Evolutionary conservation across 148 eudicot genomes (phyloP), one percentile per base, ranked within the genome.

Genomic region (Rhododendron molle): DNA sequence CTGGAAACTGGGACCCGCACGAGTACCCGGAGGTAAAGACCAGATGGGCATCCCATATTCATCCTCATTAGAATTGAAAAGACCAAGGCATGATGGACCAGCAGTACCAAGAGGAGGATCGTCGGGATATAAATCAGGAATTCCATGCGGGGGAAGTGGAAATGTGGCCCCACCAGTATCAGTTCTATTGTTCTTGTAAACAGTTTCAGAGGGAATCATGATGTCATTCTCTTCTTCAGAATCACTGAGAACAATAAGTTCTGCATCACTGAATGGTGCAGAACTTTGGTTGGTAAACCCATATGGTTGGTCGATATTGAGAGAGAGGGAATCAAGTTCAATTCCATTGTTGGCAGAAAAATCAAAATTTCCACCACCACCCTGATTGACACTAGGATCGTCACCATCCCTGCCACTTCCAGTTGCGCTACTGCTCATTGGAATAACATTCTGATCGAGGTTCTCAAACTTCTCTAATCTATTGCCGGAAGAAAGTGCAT

Each of bases 171-270:
- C 91, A 83, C 71, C 87, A 76, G 86, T 67, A 76, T 85, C 89
- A 71, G 84, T 79, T 65, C 78, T 62, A 65, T 81, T 85, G 74
- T 90, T 85, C 81, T 49, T 82, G 76, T 83, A 85, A 46, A 84
- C 81, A 58, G 83, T 77, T 44, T 78, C 88, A 89, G 88, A 84
- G n/a, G 85, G 76, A 79, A 89, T 62, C 83, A 88, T 20, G 58
- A 74, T 44, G 7, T 80, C 91, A 82, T 89, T 89, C 76, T 94
- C 95, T 86, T 93, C 97, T 84, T 94, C 97, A 20, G 95, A 94
- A 91, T 94, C 95, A 88, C 94, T 94, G 47, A 94, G 94, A 86
- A 94, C 92, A 82, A 94, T 91, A 60, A 94, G 83, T 7, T 93
- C 92, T 5, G 88, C 89, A 74, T 90, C 93, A 58, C 83, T 88